Conservation (phyloP, 306 rosid genomes). For the Cyclanthera cordifolia region DNA sequence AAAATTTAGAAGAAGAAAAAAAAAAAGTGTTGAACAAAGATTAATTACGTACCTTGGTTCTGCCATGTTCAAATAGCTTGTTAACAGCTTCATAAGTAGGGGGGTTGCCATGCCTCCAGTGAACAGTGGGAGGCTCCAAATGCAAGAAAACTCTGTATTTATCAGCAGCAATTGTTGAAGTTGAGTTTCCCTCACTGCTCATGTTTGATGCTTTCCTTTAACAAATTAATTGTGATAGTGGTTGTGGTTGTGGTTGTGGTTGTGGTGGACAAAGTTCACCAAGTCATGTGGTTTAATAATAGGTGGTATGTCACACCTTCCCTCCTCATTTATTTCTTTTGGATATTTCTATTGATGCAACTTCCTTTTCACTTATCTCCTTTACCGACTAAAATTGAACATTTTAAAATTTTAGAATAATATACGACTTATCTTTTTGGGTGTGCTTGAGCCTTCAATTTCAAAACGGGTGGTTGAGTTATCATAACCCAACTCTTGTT, state of each 20-base stretch:
- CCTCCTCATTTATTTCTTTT: no score
- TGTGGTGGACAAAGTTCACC: not conserved
- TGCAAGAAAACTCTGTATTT: constrained; percentile 46
- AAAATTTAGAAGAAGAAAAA: no score
- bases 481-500: no score
- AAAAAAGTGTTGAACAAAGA: not conserved
- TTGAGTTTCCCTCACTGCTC: not conserved
- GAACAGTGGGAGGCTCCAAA: constrained; percentile 12
- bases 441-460: no score
- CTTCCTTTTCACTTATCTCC: no score
- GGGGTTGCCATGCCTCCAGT: constrained; percentile 70
- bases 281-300: not conserved
- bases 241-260: not conserved
- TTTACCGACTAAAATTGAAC: no score
- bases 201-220: not conserved
- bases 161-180: constrained; percentile 11
- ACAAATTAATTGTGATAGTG: not conserved
- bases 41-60: constrained; percentile 64
- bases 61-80: constrained; percentile 52
- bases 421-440: no score
- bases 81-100: constrained; percentile 44
- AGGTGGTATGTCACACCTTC: not conserved
- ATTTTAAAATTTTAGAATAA: no score
- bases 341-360: no score
- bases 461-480: no score